These are phyloP conservation scores for Solanum tacnaense DNA, from an alignment of 257 asterid genomes.

Conservation along the genomic window DNA sequence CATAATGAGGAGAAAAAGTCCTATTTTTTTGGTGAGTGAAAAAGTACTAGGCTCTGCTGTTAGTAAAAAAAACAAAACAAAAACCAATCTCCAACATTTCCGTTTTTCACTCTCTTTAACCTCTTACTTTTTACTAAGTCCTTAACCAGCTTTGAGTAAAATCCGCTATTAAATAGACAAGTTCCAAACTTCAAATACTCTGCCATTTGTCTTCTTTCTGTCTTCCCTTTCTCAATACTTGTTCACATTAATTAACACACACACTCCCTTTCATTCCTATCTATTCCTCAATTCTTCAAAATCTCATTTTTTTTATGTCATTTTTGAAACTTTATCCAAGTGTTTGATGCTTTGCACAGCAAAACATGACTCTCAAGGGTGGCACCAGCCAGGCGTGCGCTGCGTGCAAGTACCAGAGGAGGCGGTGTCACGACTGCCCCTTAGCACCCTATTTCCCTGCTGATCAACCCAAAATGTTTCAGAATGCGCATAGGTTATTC, in stretches of 20 bases:
- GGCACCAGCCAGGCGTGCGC: conserved; percentile 95
- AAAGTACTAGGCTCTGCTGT: conserved; percentile 10
- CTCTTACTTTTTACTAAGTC: conserved; percentile 41
- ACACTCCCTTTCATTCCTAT: not conserved
- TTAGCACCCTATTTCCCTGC: conserved; percentile 88
- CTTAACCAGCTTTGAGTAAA: conserved; percentile 6
- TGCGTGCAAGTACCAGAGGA: conserved; percentile 77
- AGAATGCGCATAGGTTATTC: conserved; percentile 64
- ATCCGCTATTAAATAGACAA: conserved; percentile 20
- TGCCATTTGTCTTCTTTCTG: conserved; percentile 16
- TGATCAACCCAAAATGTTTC: conserved; percentile 63
- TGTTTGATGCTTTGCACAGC: conserved; percentile 1
- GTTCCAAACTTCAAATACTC: not conserved
- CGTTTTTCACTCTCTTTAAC: conserved; percentile 19
- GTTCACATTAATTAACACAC: not conserved
- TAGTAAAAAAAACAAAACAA: not conserved
- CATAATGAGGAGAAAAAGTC: conserved; percentile 10
- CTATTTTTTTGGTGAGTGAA: conserved; percentile 2
- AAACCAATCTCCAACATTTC: conserved; percentile 24
- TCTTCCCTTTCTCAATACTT: not conserved
- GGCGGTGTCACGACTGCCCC: conserved; percentile 71
- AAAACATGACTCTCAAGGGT: conserved; percentile 67
- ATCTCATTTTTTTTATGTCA: not conserved
- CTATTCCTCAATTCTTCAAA: not conserved
- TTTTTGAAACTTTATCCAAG: not conserved